phyloP scores from a whole-genome alignment of 192 early-diverging fungal genomes.

The Coemansia sp. region DNA sequence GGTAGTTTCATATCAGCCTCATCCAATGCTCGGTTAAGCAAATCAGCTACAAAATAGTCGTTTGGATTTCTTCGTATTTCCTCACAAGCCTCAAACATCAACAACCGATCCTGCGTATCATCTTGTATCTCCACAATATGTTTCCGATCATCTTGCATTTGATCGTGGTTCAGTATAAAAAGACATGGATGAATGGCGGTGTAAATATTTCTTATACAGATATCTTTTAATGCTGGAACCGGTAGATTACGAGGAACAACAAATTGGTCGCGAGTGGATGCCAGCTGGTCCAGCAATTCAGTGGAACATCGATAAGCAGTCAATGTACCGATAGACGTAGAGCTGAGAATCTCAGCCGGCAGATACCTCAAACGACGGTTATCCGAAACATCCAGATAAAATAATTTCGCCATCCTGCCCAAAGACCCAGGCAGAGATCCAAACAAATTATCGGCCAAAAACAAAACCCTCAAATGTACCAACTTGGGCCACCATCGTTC shows the following conservation, averaged over 20 bases:
- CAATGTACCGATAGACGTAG: constrained; percentile 35
- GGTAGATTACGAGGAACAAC: neutral
- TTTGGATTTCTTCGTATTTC: constrained; percentile 23
- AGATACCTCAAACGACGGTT: constrained; percentile 17
- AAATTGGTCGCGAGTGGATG: too few species aligned
- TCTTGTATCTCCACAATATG: too few species aligned
- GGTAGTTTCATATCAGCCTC: neutral
- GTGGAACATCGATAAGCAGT: constrained; percentile 29
- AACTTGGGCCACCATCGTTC: constrained; percentile 26
- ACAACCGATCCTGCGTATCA: too few species aligned
- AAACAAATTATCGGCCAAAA: constrained; percentile 36
- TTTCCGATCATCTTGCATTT: neutral
- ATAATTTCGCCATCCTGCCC: constrained; percentile 35
- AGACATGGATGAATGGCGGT: neutral
- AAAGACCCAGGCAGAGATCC: constrained; percentile 29
- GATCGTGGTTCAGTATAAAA: neutral
- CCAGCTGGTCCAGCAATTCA: neutral
- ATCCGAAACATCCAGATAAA: constrained; percentile 48
- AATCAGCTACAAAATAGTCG: constrained; percentile 17
- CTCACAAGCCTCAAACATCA: constrained; percentile 15
- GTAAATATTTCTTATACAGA: neutral
- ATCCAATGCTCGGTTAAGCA: constrained; percentile 17
- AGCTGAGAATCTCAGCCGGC: constrained; percentile 29
- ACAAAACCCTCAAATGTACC: constrained; percentile 35
- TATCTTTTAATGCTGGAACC: neutral